A percentile compares a stretch with the other conserved stretches of the same genome.
phyloP scores from a whole-genome alignment of 805 yeast species.

The Starmerella etchellsii region DNA sequence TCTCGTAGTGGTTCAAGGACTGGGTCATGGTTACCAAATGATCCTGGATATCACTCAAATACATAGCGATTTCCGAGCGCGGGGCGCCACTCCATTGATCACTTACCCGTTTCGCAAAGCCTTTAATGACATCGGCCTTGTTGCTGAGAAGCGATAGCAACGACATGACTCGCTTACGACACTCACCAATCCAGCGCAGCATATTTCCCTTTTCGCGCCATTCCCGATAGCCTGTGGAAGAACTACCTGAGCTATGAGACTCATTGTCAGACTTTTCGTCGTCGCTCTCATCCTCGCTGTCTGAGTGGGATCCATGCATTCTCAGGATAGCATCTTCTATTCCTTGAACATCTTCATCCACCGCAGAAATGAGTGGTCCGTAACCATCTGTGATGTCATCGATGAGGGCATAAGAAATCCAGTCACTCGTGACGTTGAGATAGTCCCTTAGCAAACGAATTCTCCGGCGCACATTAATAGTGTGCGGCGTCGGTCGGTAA shows the following conservation, averaged over 20 bases:
- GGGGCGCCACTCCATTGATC: slow-evolving; percentile 75
- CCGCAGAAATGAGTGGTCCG: slow-evolving; percentile 90
- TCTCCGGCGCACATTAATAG: slow-evolving; percentile 87
- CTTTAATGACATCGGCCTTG: slow-evolving; percentile 95
- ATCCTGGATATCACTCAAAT: slow-evolving; percentile 93
- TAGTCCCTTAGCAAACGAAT: slow-evolving; percentile 80
- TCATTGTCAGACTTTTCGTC: slow-evolving; percentile 22
- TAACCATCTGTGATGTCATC: slow-evolving; percentile 96
- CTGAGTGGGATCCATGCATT: slow-evolving; percentile 62
- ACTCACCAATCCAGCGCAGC: slow-evolving; percentile 88
- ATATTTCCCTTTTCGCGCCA: slow-evolving; percentile 93
- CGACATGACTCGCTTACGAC: slow-evolving; percentile 89
- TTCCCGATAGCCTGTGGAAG: slow-evolving; percentile 37
- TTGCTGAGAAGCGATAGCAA: slow-evolving; percentile 70
- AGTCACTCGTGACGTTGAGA: slow-evolving; percentile 79
- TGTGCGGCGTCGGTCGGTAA: slow-evolving; percentile 89
- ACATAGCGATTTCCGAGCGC: slow-evolving; percentile 79
- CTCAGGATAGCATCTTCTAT: slow-evolving; percentile 83
- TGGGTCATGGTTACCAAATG: slow-evolving; percentile 97
- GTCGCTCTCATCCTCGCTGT: slow-evolving; percentile 31
- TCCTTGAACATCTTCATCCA: slow-evolving; percentile 87
- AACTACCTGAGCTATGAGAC: slow-evolving; percentile 23
- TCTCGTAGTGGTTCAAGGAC: slow-evolving; percentile 85
- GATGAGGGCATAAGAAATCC: slow-evolving; percentile 93
- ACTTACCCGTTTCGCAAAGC: slow-evolving; percentile 80